These are phyloP conservation scores for Neoboletus subvelutipes DNA, from an alignment of 768 basidiomycete genomes.

Conservation along the genomic window DNA sequence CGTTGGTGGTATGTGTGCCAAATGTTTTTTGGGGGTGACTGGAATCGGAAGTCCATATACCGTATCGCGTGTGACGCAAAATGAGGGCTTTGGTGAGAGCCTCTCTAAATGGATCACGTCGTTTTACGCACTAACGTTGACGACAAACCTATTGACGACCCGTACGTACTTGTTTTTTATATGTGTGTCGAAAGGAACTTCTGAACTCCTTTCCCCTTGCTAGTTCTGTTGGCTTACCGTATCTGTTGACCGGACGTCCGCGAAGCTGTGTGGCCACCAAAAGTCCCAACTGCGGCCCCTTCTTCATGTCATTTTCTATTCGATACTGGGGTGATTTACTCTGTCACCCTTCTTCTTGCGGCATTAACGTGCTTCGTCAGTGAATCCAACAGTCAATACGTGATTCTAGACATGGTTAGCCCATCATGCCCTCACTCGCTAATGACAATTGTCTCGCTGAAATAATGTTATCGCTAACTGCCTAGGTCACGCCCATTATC, in stretches of 20 bases:
- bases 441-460: neutral
- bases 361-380: conserved; percentile 32
- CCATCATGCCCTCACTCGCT: neutral
- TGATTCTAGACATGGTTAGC: conserved; percentile 38
- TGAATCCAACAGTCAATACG: conserved; percentile 33
- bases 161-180: conserved; percentile 14
- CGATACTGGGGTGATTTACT: conserved; percentile 40
- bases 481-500: conserved; percentile 38
- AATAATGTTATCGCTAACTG: neutral
- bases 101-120: conserved; percentile 36
- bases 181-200: neutral
- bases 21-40: conserved; percentile 12
- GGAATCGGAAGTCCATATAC: conserved; percentile 18
- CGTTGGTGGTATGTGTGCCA: conserved; percentile 20
- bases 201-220: neutral
- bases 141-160: conserved; percentile 35
- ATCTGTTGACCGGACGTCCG: conserved; percentile 31
- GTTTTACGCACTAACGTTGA: conserved; percentile 33
- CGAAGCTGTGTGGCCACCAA: conserved; percentile 11
- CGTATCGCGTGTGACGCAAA: conserved; percentile 7
- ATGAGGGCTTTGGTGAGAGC: conserved; percentile 26
- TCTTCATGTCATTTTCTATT: conserved; percentile 35
- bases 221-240: conserved; percentile 31
- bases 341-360: conserved; percentile 35
- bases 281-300: conserved; percentile 12